Evolutionary conservation across 2,329 filamentous ascomycete genomes (phyloP), one percentile per base, ranked within the genome.

Genomic region (Alternaria consortialis): DNA sequence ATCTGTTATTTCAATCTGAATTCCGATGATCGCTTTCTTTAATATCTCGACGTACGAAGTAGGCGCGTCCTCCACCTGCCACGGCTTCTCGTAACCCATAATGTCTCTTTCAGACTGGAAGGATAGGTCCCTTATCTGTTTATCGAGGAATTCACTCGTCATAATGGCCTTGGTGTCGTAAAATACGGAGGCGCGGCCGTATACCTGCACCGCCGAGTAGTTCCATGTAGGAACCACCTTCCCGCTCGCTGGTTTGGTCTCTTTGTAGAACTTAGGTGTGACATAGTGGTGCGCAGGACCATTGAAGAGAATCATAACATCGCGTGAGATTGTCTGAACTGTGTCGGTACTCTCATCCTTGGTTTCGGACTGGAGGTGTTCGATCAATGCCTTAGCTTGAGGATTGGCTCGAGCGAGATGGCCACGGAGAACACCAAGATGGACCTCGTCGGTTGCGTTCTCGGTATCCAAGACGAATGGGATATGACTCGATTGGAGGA

Each of bases 321-420:
- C 44, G 29, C 44, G 44, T 2, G 44, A 47, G n/a, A 47, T 7
- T 4, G 11, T 32, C 7, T 32, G 44, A 13, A 23, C 0, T 1
- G 44, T 29, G 6, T 47, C 27, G 3, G 12, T 31, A 4, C 4
- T 32, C 11, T 32, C 44, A 9, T 17, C 6, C 4, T 15, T 20
- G 27, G 11, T 20, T 32, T 43, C 6, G 1, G 40, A 43, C 15
- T 43, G 8, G 12, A 43, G 11, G 74, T 75, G 20, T 81, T 84
- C 64, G 44, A 88, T 84, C 59, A 91, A 81, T 20, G 84, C 83
- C 72, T 90, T 89, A 69, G 80, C 80, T 66, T 91, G 89, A 0
- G 88, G 88, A 65, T 91, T 91, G 36, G 81, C 80, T 31, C 84
- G 80, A 0, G 88, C 88, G 29, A 91, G 74, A 67, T 91, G 89